A percentile compares a stretch with the other conserved stretches of the same genome.
These are phyloP conservation scores for Achlya hypogyna DNA, from an alignment of 352 stramenopile genomes.

Conservation along the genomic window DNA sequence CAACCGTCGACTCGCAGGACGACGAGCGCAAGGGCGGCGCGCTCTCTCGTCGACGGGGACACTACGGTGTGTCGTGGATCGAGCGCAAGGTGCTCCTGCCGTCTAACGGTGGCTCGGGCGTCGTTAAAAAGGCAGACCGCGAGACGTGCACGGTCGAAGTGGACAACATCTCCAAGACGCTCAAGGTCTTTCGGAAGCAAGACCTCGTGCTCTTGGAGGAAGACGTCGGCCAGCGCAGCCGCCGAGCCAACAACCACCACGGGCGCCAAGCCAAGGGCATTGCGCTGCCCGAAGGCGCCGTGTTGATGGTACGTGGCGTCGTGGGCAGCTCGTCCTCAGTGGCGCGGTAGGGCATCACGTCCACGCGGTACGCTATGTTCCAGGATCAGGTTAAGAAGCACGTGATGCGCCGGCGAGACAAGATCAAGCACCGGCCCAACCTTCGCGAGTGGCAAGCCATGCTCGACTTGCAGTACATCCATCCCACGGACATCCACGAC, in stretches of 20 bases:
- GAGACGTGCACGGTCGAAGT: slow-evolving; percentile 82
- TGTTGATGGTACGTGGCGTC: slow-evolving; percentile 38
- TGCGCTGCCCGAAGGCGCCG: slow-evolving; percentile 53
- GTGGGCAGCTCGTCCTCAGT: neutral
- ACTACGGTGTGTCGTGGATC: slow-evolving; percentile 83
- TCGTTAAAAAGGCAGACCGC: slow-evolving; percentile 76
- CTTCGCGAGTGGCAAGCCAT: slow-evolving; percentile 64
- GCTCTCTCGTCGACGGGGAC: slow-evolving; percentile 60
- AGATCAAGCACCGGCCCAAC: slow-evolving; percentile 80
- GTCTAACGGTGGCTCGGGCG: slow-evolving; percentile 58
- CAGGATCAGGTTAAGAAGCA: slow-evolving; percentile 82
- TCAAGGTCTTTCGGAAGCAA: slow-evolving; percentile 83
- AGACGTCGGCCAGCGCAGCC: slow-evolving; percentile 36
- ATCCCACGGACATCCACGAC: slow-evolving; percentile 33
- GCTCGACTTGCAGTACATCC: slow-evolving; percentile 57
- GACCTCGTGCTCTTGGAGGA: slow-evolving; percentile 72
- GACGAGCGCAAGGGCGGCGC: slow-evolving; percentile 51
- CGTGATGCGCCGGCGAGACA: slow-evolving; percentile 68
- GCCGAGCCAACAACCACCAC: slow-evolving; percentile 50
- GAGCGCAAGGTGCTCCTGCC: slow-evolving; percentile 75
- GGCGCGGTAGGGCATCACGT: slow-evolving; percentile 41
- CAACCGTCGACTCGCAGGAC: slow-evolving; percentile 54
- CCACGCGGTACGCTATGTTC: slow-evolving; percentile 67
- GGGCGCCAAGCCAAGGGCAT: slow-evolving; percentile 64
- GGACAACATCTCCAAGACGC: slow-evolving; percentile 40